phyloP scores from a whole-genome alignment of 192 early-diverging fungal species.

The Tieghemiomyces parasiticus region DNA sequence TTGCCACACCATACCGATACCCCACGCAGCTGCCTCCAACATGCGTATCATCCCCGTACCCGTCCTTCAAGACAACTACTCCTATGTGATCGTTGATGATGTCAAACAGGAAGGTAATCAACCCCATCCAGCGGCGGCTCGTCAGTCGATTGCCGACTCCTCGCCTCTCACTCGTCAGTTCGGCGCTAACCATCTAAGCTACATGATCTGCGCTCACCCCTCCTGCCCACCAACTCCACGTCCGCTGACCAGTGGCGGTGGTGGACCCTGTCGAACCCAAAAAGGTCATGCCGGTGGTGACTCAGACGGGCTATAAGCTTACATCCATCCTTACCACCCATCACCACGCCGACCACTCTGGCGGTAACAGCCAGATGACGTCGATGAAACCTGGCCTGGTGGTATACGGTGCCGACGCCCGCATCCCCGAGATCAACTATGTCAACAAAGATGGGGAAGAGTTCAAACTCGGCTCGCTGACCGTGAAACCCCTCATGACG shows the following conservation, averaged over 20 bases:
- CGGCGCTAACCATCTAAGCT: background rate
- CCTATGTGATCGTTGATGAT: constrained; percentile 67
- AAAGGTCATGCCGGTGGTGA: constrained; percentile 39
- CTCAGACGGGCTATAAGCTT: constrained; percentile 10
- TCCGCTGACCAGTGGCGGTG: constrained; percentile 35
- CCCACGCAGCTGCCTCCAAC: too few species aligned
- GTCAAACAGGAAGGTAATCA: constrained; percentile 33
- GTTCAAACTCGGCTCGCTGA: constrained; percentile 61
- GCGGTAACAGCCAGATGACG: constrained; percentile 53
- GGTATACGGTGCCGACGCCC: constrained; percentile 76
- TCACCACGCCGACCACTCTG: constrained; percentile 83
- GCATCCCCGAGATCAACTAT: constrained; percentile 65
- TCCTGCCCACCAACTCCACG: too few species aligned
- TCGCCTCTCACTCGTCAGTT: too few species aligned
- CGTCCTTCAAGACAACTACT: constrained; percentile 73
- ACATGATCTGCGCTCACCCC: background rate
- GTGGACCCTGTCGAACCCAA: constrained; percentile 78
- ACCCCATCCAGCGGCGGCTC: too few species aligned
- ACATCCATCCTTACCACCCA: constrained; percentile 60
- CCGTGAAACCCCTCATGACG: constrained; percentile 58
- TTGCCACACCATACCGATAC: too few species aligned
- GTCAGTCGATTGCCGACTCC: too few species aligned
- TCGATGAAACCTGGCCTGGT: constrained; percentile 36
- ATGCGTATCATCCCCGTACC: constrained; percentile 29
- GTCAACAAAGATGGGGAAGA: constrained; percentile 52